Conservation (phyloP, 495 filamentous ascomycete species). For the Cercophora samala region DNA sequence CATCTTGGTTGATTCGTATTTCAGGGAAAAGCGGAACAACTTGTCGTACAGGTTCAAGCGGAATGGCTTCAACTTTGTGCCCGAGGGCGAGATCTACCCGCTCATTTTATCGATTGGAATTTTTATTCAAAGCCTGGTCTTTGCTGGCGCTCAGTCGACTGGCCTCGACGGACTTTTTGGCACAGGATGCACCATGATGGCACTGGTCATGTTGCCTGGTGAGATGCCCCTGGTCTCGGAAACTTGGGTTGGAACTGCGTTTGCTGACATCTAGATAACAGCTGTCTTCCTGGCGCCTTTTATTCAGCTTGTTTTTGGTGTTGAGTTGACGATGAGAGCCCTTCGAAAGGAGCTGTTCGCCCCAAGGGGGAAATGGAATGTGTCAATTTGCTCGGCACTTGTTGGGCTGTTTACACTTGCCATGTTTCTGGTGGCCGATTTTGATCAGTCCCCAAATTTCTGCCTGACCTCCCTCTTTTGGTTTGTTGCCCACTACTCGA, state of each 20-base stretch:
- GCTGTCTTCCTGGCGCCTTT: constrained; percentile 50
- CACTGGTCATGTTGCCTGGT: constrained; percentile 50
- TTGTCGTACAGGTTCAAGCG: constrained; percentile 32
- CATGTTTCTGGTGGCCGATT: constrained; percentile 44
- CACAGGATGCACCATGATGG: constrained; percentile 39
- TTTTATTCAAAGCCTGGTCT: constrained; percentile 45
- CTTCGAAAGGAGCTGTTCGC: constrained; percentile 41
- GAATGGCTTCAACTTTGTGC: constrained; percentile 40
- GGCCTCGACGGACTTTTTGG: constrained; percentile 42
- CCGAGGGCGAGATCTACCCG: constrained; percentile 41
- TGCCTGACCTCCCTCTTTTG: constrained; percentile 50
- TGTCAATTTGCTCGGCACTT: constrained; percentile 42
- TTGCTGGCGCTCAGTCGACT: constrained; percentile 43
- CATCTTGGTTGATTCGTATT: constrained; percentile 44
- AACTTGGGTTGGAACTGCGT: constrained; percentile 19
- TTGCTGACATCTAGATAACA: constrained; percentile 18
- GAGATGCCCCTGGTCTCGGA: constrained; percentile 18
- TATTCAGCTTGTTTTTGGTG: constrained; percentile 44
- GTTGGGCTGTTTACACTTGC: constrained; percentile 36
- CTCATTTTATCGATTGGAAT: constrained; percentile 47
- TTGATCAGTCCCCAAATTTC: constrained; percentile 39
- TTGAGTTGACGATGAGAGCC: constrained; percentile 43
- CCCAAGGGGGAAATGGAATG: constrained; percentile 41
- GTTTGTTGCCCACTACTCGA: constrained; percentile 46
- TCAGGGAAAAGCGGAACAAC: constrained; percentile 36